Percentiles rank a stretch among this genome's conserved stretches.
These are phyloP conservation scores for Neofusicoccum sp. DNA, from an alignment of 2,329 filamentous ascomycete genomes.

Conservation along the genomic window DNA sequence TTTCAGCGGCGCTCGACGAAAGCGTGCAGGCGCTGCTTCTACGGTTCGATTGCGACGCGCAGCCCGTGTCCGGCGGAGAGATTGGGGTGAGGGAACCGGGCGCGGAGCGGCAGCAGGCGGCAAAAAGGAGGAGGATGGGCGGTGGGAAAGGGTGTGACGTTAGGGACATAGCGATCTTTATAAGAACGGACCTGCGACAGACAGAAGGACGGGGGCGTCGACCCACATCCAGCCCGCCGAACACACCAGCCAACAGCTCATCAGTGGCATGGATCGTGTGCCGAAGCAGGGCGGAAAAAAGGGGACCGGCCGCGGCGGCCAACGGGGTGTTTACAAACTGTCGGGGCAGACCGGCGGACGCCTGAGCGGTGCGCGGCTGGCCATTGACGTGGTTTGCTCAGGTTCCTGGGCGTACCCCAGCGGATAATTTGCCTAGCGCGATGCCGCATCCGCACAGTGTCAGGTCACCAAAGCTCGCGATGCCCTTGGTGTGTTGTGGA, in stretches of 20 bases:
- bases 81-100: background rate
- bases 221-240: constrained; percentile 6
- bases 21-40: background rate
- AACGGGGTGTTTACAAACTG: constrained; percentile 18
- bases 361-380: constrained; percentile 3
- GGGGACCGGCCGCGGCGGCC: background rate
- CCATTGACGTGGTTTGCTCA: constrained; percentile 10
- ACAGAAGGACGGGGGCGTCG: constrained; percentile 7
- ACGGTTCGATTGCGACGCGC: background rate
- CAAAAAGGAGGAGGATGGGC: constrained; percentile 15
- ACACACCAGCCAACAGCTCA: constrained; percentile 11
- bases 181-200: background rate
- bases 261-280: background rate
- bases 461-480: constrained; percentile 14
- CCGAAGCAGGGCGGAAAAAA: constrained; percentile 9
- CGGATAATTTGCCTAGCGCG: constrained; percentile 17
- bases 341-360: constrained; percentile 4
- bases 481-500: background rate
- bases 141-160: constrained; percentile 8
- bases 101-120: background rate
- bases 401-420: constrained; percentile 7
- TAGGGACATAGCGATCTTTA: background rate
- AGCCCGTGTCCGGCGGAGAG: background rate
- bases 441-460: constrained; percentile 16
- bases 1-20: constrained; percentile 6